phyloP scores from a whole-genome alignment of 2,329 filamentous ascomycete species.

The Waltergamsia citrina region DNA sequence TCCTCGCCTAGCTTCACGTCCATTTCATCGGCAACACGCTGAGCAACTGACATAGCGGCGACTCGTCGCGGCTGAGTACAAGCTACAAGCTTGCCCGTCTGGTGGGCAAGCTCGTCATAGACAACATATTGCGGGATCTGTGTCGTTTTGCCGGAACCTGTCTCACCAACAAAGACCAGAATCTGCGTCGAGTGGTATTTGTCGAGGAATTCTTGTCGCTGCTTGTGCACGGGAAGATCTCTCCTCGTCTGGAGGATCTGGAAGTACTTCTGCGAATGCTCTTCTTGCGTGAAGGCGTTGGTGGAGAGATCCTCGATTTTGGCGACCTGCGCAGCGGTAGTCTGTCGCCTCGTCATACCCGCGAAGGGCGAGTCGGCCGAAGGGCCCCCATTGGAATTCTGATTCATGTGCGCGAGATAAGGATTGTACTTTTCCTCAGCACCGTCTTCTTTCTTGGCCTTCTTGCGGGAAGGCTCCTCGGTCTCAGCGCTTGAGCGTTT shows the following conservation, averaged over 20 bases:
- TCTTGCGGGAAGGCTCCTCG: conserved; percentile 32
- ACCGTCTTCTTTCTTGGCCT: conserved; percentile 26
- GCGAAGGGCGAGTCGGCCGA: conserved; percentile 42
- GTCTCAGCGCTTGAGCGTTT: conserved; percentile 36
- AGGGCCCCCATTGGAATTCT: conserved; percentile 28
- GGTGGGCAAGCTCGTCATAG: conserved; percentile 88
- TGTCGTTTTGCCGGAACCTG: conserved; percentile 97
- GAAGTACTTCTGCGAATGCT: conserved; percentile 79
- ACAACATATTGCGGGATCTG: conserved; percentile 98
- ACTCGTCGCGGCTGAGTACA: conserved; percentile 98
- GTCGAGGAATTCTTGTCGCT: conserved; percentile 87
- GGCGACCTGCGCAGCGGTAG: conserved; percentile 66
- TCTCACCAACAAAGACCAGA: conserved; percentile 97
- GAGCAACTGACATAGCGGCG: conserved; percentile 95
- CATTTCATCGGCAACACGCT: conserved; percentile 95
- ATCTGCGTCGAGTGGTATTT: conserved; percentile 93
- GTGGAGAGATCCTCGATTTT: conserved; percentile 68
- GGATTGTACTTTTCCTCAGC: conserved; percentile 51
- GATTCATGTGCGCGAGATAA: conserved; percentile 85
- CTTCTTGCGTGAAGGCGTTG: conserved; percentile 77
- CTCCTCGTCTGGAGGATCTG: conserved; percentile 76
- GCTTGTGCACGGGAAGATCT: conserved; percentile 83
- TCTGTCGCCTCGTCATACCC: conserved; percentile 66
- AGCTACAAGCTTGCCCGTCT: conserved; percentile 79
- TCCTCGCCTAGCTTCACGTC: conserved; percentile 88